A percentile compares a stretch with the other conserved stretches of the same genome.
phyloP scores from a whole-genome alignment of 345 rosid species.

The Heritiera littoralis region DNA sequence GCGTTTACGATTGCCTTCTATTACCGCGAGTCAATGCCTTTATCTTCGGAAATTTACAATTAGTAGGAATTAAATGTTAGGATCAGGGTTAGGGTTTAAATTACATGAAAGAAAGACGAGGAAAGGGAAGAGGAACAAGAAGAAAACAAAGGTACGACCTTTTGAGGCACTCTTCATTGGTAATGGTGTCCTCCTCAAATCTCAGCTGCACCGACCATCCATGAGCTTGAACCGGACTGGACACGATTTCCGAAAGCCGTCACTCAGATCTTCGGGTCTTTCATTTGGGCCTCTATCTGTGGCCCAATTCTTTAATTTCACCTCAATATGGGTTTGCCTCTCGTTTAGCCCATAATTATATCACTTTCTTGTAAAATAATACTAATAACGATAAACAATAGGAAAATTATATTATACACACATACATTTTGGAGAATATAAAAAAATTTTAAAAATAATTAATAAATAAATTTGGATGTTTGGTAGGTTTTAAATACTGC shows the following conservation, averaged over 20 bases:
- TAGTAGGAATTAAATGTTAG: not conserved
- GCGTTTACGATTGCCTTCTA: not conserved
- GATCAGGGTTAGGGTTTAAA: conserved; percentile 15
- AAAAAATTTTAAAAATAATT: no score
- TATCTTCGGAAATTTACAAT: conserved; percentile 12
- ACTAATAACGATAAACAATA: no score
- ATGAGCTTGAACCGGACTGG: not conserved
- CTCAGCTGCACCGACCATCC: not conserved
- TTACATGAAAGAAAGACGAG: not conserved
- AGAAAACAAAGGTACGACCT: not conserved
- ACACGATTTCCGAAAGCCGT: not conserved
- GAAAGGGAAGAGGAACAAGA: not conserved
- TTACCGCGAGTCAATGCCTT: conserved; percentile 5
- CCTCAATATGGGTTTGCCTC: not conserved
- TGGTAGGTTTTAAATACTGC: no score
- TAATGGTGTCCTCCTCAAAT: not conserved
- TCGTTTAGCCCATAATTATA: not conserved
- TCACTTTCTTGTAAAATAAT: not conserved
- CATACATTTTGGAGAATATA: no score
- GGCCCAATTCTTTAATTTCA: not conserved
- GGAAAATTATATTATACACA: no score
- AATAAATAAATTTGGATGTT: no score
- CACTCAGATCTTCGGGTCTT: not conserved
- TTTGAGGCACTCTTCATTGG: not conserved
- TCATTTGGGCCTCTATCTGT: not conserved